Conservation (phyloP, 441 rosid species). For the Raphanus hybrid region DNA sequence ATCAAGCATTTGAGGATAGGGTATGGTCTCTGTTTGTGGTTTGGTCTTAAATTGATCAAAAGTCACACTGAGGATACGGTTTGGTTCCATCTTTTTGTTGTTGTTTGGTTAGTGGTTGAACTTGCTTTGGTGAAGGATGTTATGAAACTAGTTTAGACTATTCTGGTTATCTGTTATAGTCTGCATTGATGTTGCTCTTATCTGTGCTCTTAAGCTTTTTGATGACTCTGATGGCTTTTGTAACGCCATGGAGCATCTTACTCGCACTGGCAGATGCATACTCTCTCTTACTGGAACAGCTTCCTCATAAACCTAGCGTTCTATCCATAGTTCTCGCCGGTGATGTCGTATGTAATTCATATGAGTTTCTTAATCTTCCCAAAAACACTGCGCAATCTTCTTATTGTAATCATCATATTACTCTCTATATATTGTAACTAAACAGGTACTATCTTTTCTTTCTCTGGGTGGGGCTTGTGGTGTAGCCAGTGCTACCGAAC, state of each 20-base stretch:
- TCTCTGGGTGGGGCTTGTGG: slow-evolving; percentile 78
- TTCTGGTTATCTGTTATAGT: not conserved
- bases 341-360: slow-evolving; percentile 62
- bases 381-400: not conserved
- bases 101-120: not conserved
- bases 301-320: slow-evolving; percentile 56
- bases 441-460: slow-evolving; percentile 68
- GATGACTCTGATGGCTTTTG: slow-evolving; percentile 77
- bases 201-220: slow-evolving; percentile 53
- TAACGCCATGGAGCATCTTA: slow-evolving; percentile 76
- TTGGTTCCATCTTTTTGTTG: not conserved
- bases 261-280: slow-evolving; percentile 70
- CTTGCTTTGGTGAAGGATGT: not conserved
- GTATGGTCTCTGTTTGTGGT: not conserved
- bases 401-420: not conserved
- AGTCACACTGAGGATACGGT: not conserved
- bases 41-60: not conserved
- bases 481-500: slow-evolving; percentile 64
- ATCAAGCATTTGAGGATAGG: not conserved
- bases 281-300: slow-evolving; percentile 56
- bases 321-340: slow-evolving; percentile 54
- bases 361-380: slow-evolving; percentile 12
- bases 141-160: not conserved
- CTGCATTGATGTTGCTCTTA: not conserved
- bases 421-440: not conserved